A percentile compares a stretch with the other conserved stretches of the same genome.
Evolutionary conservation across 2,329 filamentous ascomycete species (phyloP).

Genomic region (Paecilomyces fulvus): DNA sequence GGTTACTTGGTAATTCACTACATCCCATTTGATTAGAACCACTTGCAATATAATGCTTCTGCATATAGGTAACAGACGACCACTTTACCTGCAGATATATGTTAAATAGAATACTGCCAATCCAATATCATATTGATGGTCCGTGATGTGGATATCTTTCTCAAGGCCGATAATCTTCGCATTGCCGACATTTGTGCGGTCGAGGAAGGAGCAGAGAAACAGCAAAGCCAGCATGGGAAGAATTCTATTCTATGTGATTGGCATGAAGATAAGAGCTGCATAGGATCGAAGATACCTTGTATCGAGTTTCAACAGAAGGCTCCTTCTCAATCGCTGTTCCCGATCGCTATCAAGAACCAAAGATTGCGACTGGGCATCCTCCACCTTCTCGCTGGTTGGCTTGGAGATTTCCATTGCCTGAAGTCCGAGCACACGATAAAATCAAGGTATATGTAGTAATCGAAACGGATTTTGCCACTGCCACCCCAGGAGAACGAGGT

Average conservation of each 20-base stretch:
- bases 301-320: conserved; percentile 48
- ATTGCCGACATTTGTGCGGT: conserved; percentile 67
- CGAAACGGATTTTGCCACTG: no score
- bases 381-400: neutral
- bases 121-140: conserved; percentile 56
- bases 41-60: neutral
- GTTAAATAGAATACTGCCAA: conserved; percentile 56
- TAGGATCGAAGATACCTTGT: conserved; percentile 31
- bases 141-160: conserved; percentile 48
- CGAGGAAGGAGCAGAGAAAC: conserved; percentile 57
- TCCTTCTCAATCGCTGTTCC: conserved; percentile 11
- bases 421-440: conserved; percentile 2
- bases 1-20: conserved; percentile 56
- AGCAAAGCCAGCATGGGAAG: conserved; percentile 55
- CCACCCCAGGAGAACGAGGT: no score
- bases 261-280: neutral
- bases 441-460: no score
- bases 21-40: neutral
- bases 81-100: conserved; percentile 47
- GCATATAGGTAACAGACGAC: neutral
- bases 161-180: conserved; percentile 58
- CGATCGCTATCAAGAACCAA: neutral
- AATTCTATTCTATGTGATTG: conserved; percentile 35
- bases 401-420: neutral
- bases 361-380: neutral